These are phyloP conservation scores for Arthrobotrys iridis DNA, from an alignment of 2,329 filamentous ascomycete genomes.

Conservation along the genomic window DNA sequence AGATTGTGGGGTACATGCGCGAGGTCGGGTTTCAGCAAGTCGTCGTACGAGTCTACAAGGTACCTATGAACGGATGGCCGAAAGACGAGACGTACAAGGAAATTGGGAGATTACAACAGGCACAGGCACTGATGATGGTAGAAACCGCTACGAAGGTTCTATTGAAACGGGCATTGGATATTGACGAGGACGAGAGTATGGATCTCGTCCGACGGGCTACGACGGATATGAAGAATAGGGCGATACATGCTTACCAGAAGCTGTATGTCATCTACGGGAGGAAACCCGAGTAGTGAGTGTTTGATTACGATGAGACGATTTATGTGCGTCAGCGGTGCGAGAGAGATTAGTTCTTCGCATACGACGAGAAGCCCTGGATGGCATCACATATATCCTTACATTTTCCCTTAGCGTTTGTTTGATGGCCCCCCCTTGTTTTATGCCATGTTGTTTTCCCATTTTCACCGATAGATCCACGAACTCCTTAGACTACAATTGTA, in stretches of 20 bases:
- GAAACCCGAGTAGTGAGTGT: conserved; percentile 36
- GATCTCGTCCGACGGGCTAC: conserved; percentile 39
- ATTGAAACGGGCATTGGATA: conserved; percentile 41
- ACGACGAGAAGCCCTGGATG: conserved; percentile 32
- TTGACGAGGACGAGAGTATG: conserved; percentile 50
- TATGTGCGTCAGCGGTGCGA: conserved; percentile 17
- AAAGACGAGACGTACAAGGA: conserved; percentile 59
- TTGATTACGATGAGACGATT: conserved; percentile 17
- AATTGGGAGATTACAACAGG: conserved; percentile 56
- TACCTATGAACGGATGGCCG: conserved; percentile 60
- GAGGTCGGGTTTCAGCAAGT: conserved; percentile 60
- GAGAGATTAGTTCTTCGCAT: conserved; percentile 5
- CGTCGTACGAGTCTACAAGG: conserved; percentile 58
- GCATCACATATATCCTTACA: conserved; percentile 17
- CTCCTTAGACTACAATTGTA: conserved; percentile 19
- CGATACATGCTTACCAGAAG: conserved; percentile 53
- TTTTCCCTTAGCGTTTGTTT: conserved; percentile 19
- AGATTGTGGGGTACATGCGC: conserved; percentile 58
- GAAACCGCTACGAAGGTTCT: conserved; percentile 43
- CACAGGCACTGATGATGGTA: conserved; percentile 45
- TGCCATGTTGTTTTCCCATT: neutral
- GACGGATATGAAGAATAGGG: conserved; percentile 45
- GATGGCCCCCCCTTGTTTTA: neutral
- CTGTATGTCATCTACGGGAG: conserved; percentile 49
- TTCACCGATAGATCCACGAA: conserved; percentile 19